phyloP scores from a whole-genome alignment of 179 eudicot genomes.

The Beta lomatogona region DNA sequence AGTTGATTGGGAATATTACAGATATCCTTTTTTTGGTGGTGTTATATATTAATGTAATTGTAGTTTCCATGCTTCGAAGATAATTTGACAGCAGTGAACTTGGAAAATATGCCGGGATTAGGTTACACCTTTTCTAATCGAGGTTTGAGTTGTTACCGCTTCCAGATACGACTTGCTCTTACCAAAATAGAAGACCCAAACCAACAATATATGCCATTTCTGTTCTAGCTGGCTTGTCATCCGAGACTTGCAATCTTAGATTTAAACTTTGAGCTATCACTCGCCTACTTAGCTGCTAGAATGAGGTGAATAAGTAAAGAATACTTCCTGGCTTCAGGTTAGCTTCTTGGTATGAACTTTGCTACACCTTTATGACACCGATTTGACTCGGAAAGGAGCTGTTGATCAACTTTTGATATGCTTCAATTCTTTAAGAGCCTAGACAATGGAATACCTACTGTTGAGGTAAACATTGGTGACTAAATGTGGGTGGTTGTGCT shows the following conservation, averaged over 20 bases:
- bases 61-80: not conserved
- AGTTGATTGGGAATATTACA: conserved; percentile 85
- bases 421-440: not conserved
- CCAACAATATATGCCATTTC: not conserved
- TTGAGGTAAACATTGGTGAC: not conserved
- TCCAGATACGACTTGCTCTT: not conserved
- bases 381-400: not conserved
- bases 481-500: not conserved
- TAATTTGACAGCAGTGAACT: not conserved
- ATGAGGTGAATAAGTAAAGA: not conserved
- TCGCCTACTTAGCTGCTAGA: not conserved
- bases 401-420: not conserved
- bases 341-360: not conserved
- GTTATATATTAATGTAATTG: not conserved
- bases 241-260: not conserved
- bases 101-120: not conserved
- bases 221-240: not conserved
- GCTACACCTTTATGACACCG: not conserved
- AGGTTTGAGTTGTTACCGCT: not conserved
- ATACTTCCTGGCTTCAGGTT: not conserved
- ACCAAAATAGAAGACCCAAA: not conserved
- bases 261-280: not conserved
- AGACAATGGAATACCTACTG: not conserved
- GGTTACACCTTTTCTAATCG: not conserved
- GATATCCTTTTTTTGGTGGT: conserved; percentile 71